These are phyloP conservation scores for Yarrowia galli DNA, from an alignment of 1,139 yeast genomes.

Conservation along the genomic window DNA sequence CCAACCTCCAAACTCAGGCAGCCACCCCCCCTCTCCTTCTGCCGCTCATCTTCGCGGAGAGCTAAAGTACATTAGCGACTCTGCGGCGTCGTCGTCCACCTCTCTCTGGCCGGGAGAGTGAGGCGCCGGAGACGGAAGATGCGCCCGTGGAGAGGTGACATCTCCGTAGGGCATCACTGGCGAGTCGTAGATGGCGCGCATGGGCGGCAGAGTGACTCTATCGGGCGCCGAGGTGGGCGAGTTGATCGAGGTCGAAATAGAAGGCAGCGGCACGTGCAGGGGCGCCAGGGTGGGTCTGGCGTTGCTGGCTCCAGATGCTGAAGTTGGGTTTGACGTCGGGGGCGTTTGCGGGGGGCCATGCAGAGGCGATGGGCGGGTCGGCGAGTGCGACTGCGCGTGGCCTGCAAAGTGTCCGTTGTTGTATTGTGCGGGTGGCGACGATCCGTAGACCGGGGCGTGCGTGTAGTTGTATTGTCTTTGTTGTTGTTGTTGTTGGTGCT, in stretches of 20 bases:
- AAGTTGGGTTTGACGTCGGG: not conserved
- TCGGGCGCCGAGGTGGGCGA: conserved; percentile 27
- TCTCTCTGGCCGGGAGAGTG: conserved; percentile 10
- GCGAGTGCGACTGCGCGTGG: conserved; percentile 3
- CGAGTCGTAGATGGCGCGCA: conserved; percentile 8
- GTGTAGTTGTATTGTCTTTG: conserved; percentile 18
- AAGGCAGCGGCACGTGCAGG: conserved; percentile 14
- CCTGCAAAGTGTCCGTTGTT: no score
- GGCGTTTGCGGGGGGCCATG: conserved; percentile 27
- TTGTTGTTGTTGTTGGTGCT: not conserved
- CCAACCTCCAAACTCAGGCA: no score
- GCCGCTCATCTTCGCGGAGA: conserved; percentile 6
- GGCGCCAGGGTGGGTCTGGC: conserved; percentile 15
- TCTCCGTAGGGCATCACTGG: not conserved
- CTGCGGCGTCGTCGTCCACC: conserved; percentile 18
- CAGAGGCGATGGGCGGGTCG: conserved; percentile 6
- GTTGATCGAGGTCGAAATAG: conserved; percentile 21
- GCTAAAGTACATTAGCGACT: conserved; percentile 21
- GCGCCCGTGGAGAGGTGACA: conserved; percentile 14
- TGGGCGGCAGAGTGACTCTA: conserved; percentile 24
- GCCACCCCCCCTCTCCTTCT: no score
- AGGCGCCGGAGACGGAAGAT: conserved; percentile 23
- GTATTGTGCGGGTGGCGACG: not conserved
- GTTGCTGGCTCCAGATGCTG: not conserved
- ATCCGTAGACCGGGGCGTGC: conserved; percentile 1